Evolutionary conservation across 2,329 filamentous ascomycete genomes (phyloP), one percentile per base, ranked within the genome.

Genomic region (Helminthosporium solani): DNA sequence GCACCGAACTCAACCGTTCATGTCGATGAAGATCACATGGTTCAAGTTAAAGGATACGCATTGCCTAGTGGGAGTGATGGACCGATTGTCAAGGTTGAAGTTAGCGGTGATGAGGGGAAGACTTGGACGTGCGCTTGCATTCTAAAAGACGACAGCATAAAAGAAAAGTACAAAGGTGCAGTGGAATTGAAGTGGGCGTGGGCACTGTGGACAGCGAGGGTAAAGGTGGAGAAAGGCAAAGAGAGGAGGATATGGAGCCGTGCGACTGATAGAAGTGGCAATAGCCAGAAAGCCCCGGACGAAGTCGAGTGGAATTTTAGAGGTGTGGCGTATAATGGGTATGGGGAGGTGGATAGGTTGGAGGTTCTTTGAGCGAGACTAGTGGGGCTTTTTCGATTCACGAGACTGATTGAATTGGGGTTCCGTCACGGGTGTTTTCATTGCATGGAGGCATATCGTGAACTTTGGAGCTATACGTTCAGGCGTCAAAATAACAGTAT

Each of bases 311-410:
- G 81, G 81, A 84, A 84, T 62, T 63, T 81, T 47, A 71, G 81
- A 46, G 81, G 81, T 0, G 78, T 84, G 4, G 79, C 72, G 21
- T 84, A 84, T 64, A 81, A 82, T 65, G 81, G 78, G 1, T 84
- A 78, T 65, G 81, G 80, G 2, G 76, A 81, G 54, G 73, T 71
- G 23, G 75, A 67, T 52, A 72, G 76, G 31, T 54, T 84, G 44
- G 75, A 72, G 23, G 61, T 82, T 40, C 49, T 61, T 8, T 71
- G 46, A 66, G 7, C 12, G 28, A 31, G 28, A 12, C 23, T 25
- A 6, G 23, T 25, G 23, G 23, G 9, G 9, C 6, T 25, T 25
- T 9, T 25, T 25, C 9, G 23, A 25, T 25, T 25, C 6, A 6
- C 6, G 23, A 9, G 9, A 6, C 9, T 25, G 23, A 9, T 25